Evolutionary conservation across 495 filamentous ascomycete species (phyloP).

Genomic region (Penicillium bovifimosum): DNA sequence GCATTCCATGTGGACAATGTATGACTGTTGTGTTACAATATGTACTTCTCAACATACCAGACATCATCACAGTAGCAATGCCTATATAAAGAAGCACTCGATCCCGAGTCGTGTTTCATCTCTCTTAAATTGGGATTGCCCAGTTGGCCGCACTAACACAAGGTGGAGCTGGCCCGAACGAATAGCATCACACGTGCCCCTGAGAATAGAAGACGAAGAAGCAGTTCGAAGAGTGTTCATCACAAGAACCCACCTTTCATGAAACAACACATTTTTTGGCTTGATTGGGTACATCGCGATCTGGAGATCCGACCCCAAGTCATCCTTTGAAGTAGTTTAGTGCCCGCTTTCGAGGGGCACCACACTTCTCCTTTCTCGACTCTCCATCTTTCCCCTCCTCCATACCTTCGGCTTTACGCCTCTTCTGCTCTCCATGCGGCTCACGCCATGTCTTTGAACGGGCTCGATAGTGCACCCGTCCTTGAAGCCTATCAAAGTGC

Average conservation of each 20-base stretch:
- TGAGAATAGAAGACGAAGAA: conserved; percentile 4
- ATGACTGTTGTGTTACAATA: not conserved
- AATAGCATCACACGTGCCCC: conserved; percentile 17
- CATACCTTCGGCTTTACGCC: conserved; percentile 12
- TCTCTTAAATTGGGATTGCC: conserved; percentile 24
- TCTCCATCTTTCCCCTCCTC: not conserved
- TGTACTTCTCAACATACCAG: not conserved
- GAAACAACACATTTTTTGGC: not conserved
- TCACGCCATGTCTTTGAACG: conserved; percentile 89
- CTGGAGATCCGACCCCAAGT: conserved; percentile 19
- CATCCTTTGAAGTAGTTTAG: not conserved
- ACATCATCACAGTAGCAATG: no score
- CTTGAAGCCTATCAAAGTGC: conserved; percentile 80
- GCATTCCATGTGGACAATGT: not conserved
- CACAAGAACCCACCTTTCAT: conserved; percentile 2
- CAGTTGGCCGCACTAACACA: conserved; percentile 2
- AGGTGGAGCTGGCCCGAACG: conserved; percentile 18
- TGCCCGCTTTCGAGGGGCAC: conserved; percentile 10
- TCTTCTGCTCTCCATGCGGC: conserved; percentile 34
- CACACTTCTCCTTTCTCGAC: not conserved
- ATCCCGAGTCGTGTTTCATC: conserved; percentile 19
- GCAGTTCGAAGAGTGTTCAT: not conserved
- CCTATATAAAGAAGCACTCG: conserved; percentile 16
- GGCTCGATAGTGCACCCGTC: conserved; percentile 76
- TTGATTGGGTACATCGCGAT: conserved; percentile 21